Base-by-base conservation (phyloP, 2,329 filamentous ascomycete species). In the Stemphylium lycopersici region DNA sequence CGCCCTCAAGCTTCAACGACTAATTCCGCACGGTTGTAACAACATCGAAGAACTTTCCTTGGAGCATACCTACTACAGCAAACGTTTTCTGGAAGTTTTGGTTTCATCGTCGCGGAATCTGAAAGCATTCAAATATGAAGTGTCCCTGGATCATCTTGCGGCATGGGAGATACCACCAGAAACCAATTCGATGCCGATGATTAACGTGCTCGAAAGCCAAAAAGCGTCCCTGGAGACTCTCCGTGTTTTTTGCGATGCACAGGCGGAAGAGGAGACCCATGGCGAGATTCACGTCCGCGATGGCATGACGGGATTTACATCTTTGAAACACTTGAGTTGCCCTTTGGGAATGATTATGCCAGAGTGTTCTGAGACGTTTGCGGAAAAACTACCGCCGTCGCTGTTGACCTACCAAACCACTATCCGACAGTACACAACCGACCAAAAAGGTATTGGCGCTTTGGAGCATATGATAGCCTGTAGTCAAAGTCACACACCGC, bases 11-110 rank as follows among this genome's bases (percentile, higher is more conserved):
- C 49, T 70, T 2, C 51, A 49, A 10, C 56, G 60, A 12, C 33
- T 65, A 3, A 53, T 70, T 12, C 63, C 66, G 7, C 36, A 16
- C 37, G 18, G 33, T 10, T 58, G 58, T 44, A 60, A 62, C 31
- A 56, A 63, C 29, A n/a, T 68, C 0, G 51, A 65, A 8, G 54
- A 59, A 7, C 49, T 70, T n/a, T 15, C 40, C 13, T 29, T 70
- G 7, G 38, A 62, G 12, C 32, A 53, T 12, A 55, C 50, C 7
- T 62, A 57, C 7, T 15, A 68, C 7, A 36, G 56, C 1, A 45
- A 44, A 10, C 40, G 55, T 6, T 47, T 56, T 18, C 32, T 70
- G 4, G 45, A 32, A 6, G 48, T 65, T 11, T 32, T 70, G 6
- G n/a, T 69, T 12, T 44, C 48, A 22, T 66, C 62, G 3, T 20